Conservation (phyloP, 2,329 filamentous ascomycete genomes). For the Alternaria sp. region DNA sequence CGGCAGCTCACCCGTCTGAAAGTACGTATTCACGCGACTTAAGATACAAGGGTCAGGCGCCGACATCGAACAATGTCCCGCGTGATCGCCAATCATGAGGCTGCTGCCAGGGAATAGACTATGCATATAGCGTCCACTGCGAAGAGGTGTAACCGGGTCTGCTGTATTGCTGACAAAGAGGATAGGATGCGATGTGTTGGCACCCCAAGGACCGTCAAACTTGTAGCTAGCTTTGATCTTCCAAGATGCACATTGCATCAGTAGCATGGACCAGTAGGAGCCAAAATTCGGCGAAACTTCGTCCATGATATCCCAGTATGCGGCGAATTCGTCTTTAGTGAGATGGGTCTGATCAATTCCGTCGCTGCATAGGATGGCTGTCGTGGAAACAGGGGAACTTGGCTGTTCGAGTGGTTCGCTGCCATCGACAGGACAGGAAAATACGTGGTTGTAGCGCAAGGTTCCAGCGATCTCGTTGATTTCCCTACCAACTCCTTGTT, state of each 20-base stretch:
- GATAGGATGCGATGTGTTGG: constrained; percentile 60
- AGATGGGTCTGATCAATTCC: constrained; percentile 41
- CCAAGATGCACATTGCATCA: constrained; percentile 50
- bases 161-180: constrained; percentile 64
- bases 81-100: constrained; percentile 53
- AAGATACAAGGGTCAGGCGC: constrained; percentile 46
- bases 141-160: constrained; percentile 66
- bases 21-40: constrained; percentile 45
- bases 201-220: constrained; percentile 38
- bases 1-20: constrained; percentile 55
- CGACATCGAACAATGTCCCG: constrained; percentile 55
- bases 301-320: constrained; percentile 44
- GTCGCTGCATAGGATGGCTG: constrained; percentile 51
- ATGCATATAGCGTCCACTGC: constrained; percentile 51
- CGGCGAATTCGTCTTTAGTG: constrained; percentile 35
- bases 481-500: constrained; percentile 29
- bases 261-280: constrained; percentile 47
- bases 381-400: constrained; percentile 16
- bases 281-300: constrained; percentile 45
- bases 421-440: constrained; percentile 34
- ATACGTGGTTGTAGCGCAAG: constrained; percentile 28
- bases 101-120: constrained; percentile 52
- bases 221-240: constrained; percentile 42
- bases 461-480: constrained; percentile 30
- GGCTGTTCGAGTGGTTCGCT: constrained; percentile 13